Evolutionary conservation across 768 basidiomycete genomes (phyloP), one percentile per base, ranked within the genome.

Genomic region (Myochromella boudieri): DNA sequence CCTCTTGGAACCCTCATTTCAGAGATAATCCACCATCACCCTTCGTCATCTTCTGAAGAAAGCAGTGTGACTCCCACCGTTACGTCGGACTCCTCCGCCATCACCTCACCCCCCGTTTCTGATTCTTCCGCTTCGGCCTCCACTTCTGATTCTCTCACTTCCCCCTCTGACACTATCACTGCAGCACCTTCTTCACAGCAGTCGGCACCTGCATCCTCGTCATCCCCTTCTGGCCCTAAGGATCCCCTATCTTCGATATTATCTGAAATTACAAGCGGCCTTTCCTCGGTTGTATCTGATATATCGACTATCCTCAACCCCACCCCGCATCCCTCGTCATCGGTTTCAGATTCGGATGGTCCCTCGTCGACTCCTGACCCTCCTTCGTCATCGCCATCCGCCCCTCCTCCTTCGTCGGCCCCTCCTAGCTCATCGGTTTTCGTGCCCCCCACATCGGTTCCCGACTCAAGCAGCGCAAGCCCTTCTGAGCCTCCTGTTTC

Each of bases 401-500:
- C 29, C 1, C 4, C 26, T 6, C 32, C 34, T 28, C 6, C 38
- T 22, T 18, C 44, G 14, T 5, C 24, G 31, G 6, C 28, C 33
- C 14, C 18, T n/a, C 33, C 33, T 6, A 6, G 17, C 8, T 37
- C 41, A 25, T 34, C 14, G 26, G 33, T 4, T n/a, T n/a, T n/a
- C n/a, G n/a, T n/a, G n/a, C 12, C 44, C 21, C 37, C 42, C 2
- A 42, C 44, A 24, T 46, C 53, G 9, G 22, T 34, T 3, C 33
- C 47, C 20, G 27, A 42, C 28, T 42, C 11, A 25, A 33, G 6
- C 20, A 33, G 43, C 28, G 40, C 11, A 25, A 33, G 6, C 20
- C 46, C 34, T 22, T 29, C 45, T 44, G 41, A 26, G 18, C 38
- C 25, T 27, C 49, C 6, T 31, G 25, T 22, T 7, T 8, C 21